These are phyloP conservation scores for Leucosporidium yakuticum DNA, from an alignment of 768 basidiomycete species.

Conservation along the genomic window DNA sequence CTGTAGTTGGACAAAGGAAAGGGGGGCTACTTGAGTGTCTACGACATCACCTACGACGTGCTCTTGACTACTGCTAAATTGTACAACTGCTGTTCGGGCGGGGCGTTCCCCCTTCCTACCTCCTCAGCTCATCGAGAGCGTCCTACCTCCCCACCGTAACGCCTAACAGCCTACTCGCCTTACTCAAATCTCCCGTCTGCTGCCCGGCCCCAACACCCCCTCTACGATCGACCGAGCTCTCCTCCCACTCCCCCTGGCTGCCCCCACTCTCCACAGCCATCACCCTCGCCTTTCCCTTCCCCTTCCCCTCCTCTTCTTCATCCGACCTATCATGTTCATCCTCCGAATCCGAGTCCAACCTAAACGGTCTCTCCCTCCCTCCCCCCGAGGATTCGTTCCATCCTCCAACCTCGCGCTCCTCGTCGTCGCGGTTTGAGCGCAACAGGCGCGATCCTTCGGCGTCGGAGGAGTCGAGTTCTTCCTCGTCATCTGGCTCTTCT, in stretches of 20 bases:
- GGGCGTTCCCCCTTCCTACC: background rate
- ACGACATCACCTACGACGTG: too few species aligned
- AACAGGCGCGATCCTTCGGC: slow-evolving; percentile 8
- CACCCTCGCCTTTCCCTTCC: background rate
- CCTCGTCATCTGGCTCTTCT: background rate
- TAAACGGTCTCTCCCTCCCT: background rate
- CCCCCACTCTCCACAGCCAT: background rate
- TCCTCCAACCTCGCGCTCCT: too few species aligned
- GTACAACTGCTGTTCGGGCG: too few species aligned
- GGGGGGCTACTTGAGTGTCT: too few species aligned
- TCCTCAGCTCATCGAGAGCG: too few species aligned
- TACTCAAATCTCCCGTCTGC: background rate
- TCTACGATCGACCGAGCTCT: too few species aligned
- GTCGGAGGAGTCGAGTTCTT: slow-evolving; percentile 3
- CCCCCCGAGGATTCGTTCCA: background rate
- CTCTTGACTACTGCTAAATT: too few species aligned
- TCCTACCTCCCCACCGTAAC: background rate
- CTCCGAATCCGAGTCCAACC: background rate
- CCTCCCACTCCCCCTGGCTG: too few species aligned
- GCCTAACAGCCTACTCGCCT: background rate
- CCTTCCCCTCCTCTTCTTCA: background rate
- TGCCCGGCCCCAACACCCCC: background rate
- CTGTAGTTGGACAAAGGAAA: too few species aligned
- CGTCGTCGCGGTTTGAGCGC: too few species aligned
- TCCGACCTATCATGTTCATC: background rate